A percentile compares a stretch with the other conserved stretches of the same genome.
These are phyloP conservation scores for Fusarium nelsonii DNA, from an alignment of 2,329 filamentous ascomycete species.

Conservation along the genomic window DNA sequence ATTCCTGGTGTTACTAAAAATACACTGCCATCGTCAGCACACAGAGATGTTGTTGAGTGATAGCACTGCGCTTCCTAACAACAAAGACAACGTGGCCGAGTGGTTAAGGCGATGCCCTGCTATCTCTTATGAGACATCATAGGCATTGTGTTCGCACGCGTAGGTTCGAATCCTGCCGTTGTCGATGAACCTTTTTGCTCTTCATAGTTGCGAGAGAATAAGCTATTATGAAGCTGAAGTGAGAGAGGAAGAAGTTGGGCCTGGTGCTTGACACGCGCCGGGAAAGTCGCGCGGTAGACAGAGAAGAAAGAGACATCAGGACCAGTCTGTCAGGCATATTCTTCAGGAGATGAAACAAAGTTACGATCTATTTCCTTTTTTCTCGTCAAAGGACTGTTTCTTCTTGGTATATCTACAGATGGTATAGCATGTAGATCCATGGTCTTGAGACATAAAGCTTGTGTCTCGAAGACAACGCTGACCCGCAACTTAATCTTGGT, in stretches of 20 bases:
- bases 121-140: slow-evolving; percentile 16
- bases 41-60: background rate
- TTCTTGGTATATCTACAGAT: no score
- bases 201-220: background rate
- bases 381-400: no score
- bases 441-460: no score
- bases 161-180: slow-evolving; percentile 31
- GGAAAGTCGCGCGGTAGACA: background rate
- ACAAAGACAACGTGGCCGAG: slow-evolving; percentile 24
- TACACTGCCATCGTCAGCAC: background rate
- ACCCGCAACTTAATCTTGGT: no score
- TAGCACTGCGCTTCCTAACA: background rate
- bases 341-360: no score
- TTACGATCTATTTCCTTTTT: no score
- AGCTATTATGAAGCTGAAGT: background rate
- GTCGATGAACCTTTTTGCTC: slow-evolving; percentile 2
- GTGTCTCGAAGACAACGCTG: no score
- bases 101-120: slow-evolving; percentile 35
- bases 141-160: slow-evolving; percentile 28
- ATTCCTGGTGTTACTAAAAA: background rate
- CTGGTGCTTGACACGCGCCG: background rate
- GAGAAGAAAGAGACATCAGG: background rate
- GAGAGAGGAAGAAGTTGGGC: background rate
- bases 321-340: no score
- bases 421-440: no score